These are phyloP conservation scores for Cyberlindnera americana DNA, from an alignment of 805 yeast genomes.

Conservation along the genomic window DNA sequence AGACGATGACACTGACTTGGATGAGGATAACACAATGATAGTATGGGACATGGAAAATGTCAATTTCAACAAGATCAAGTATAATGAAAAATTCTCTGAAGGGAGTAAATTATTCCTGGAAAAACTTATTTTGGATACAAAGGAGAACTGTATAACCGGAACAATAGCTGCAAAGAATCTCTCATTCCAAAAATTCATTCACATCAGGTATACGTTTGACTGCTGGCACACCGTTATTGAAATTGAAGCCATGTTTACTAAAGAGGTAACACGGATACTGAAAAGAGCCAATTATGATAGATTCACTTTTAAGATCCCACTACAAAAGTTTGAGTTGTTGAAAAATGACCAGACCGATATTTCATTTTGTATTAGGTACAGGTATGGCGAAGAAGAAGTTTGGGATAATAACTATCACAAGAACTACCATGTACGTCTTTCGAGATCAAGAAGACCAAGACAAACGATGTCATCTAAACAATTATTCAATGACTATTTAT, in stretches of 20 bases:
- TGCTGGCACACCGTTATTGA: conserved; percentile 75
- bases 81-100: conserved; percentile 41
- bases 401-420: conserved; percentile 74
- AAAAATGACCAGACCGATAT: conserved; percentile 24
- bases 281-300: conserved; percentile 59
- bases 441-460: conserved; percentile 12
- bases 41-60: conserved; percentile 44
- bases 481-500: conserved; percentile 21
- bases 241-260: conserved; percentile 56
- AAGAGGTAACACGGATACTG: conserved; percentile 44
- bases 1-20: conserved; percentile 16
- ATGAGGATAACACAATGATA: conserved; percentile 21
- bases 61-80: conserved; percentile 43
- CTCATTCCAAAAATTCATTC: conserved; percentile 62
- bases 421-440: conserved; percentile 50
- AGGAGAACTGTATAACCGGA: conserved; percentile 54
- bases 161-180: conserved; percentile 76
- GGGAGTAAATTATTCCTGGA: conserved; percentile 55
- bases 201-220: conserved; percentile 72
- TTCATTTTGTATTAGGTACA: conserved; percentile 45
- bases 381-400: conserved; percentile 39
- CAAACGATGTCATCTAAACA: conserved; percentile 13
- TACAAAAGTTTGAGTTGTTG: conserved; percentile 31
- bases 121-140: conserved; percentile 55
- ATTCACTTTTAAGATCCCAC: conserved; percentile 60